Base-by-base conservation (phyloP, 2,329 filamentous ascomycete species). In the Fusarium irregulare region DNA sequence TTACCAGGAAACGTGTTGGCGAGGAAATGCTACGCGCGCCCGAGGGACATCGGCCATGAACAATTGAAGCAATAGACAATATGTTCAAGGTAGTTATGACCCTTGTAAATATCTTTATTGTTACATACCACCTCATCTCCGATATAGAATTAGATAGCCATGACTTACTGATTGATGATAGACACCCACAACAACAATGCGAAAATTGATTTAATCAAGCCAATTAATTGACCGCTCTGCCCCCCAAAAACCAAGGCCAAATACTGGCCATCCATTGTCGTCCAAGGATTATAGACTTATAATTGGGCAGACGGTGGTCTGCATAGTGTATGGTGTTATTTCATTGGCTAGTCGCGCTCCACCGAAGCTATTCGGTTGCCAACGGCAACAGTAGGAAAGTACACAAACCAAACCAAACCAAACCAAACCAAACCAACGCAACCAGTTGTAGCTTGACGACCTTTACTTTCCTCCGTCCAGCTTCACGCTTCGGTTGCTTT, bases 331-430 rank as follows among this genome's bases (percentile, higher is more conserved):
- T 12, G 55, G 27, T 66, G 44, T 54, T 61, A 30, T 55, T 30
- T 70, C 44, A 70, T 71, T 71, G 68, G 68, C 14, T 3, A 21
- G 4, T 34, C 18, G 4, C 18, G 32, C 23, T 28, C 44, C 49
- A 56, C 54, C 28, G 20, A 23, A 23, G 23, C 23, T 55, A 18
- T 13, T 30, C 41, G 58, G 76, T 78, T 78, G 76, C 71, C 74
- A 78, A 27, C 73, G 64, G 78, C 78, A 80, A 80, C 78, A 68
- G 53, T 55, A 23, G 60, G 64, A 76, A 79, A 78, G 76, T 80
- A 80, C 77, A 80, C 78, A 80, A 79, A 79, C 71, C 70, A 74
- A 42, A 27, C 71, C 73, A 41, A 27, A 79, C 71, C 71, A 74
- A 23, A 79, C 71, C 71, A 74, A 23, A 28, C 71, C 73, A 44